Evolutionary conservation across 345 rosid genomes (phyloP), one percentile per base, ranked within the genome.

Genomic region (Toxicodendron radicans): DNA sequence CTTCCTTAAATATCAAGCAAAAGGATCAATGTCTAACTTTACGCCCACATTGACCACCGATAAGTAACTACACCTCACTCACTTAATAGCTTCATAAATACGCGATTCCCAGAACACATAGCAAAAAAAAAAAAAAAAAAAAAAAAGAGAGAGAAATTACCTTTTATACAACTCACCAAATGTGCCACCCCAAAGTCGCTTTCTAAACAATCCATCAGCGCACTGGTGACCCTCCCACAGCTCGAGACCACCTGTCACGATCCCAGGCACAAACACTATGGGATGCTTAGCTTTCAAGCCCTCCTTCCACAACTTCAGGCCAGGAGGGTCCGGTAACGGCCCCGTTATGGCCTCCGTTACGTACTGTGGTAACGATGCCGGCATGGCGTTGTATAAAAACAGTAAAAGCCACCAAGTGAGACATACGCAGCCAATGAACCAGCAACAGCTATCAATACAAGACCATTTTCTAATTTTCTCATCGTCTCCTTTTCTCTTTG

Each of bases 161-260:
- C 91, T 78, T 75, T 81, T 90, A 70, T 87, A 90, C 54, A 90
- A 58, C 68, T 87, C 94, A 12, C 94, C 94, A 65, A 90, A 90
- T 3, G 91, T 84, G 46, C 90, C 89, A 23, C 94, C 94, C 91
- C 94, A 90, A 52, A 90, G 86, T n/a, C 94, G 84, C 77, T 90
- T 87, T 76, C 94, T 77, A 61, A 90, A 90, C 84, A 90, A 73
- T 10, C 91, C 91, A 0, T 87, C 91, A 24, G 94, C 87, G 54
- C 94, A 90, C 23, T 82, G 87, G 27, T 87, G 90, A 0, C 94
- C 94, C 63, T 90, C 91, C 94, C 90, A 87, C 30, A 90, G 76
- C 80, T 90, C 94, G 53, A 90, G 88, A 52, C 94, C 91, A 8
- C 90, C 91, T 2, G 91, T 90, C 57, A 90, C 91, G 16, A 90